These are phyloP conservation scores for Schizonepeta tenuifolia DNA, from an alignment of 257 asterid genomes.

Conservation along the genomic window DNA sequence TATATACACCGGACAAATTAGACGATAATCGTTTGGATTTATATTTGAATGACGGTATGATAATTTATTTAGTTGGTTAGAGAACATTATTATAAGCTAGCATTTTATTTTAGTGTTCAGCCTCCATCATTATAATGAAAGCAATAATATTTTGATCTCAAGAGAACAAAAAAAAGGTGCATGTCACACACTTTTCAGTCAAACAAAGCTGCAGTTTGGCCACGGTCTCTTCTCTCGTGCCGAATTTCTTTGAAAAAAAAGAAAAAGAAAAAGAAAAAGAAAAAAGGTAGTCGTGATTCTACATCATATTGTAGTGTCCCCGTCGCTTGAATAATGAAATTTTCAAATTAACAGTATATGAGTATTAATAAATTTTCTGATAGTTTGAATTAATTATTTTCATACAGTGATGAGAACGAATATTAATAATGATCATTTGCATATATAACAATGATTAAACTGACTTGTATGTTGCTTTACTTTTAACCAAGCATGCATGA, in stretches of 20 bases:
- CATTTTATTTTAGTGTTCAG: too few species aligned
- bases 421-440: too few species aligned
- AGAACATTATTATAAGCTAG: neutral
- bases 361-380: too few species aligned
- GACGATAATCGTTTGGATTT: neutral
- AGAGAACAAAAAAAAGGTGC: neutral
- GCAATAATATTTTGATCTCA: neutral
- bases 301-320: neutral
- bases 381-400: too few species aligned
- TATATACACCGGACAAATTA: too few species aligned
- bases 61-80: neutral
- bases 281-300: neutral
- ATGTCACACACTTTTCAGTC: constrained; percentile 21
- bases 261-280: neutral
- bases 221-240: neutral
- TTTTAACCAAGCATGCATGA: too few species aligned
- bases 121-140: neutral
- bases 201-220: constrained; percentile 34
- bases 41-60: neutral
- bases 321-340: too few species aligned
- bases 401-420: too few species aligned
- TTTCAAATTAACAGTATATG: too few species aligned
- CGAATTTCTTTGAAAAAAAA: neutral
- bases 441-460: too few species aligned
- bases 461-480: too few species aligned